phyloP scores from a whole-genome alignment of 164 flowering plant species.

The grape (Vitis vinifera) region ASM3070453v1 NC_081811.1:541001-541500 shows the following conservation, averaged over 20 bases:
- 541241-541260: neutral
- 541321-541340: conserved; percentile 27
- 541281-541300: conserved; percentile 6
- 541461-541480: conserved; percentile 12
- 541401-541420: conserved; percentile 22
- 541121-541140: conserved; percentile 18
- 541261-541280: neutral
- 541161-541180: conserved; percentile 14
- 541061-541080: neutral
- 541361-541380: conserved; percentile 37
- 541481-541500: conserved; percentile 23
- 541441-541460: conserved; percentile 16
- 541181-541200: neutral
- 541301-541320: conserved; percentile 14
- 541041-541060: no score
- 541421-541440: conserved; percentile 25
- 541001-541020: neutral
- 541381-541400: conserved; percentile 10
- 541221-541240: neutral
- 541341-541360: conserved; percentile 39
- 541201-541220: neutral
- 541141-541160: conserved; percentile 28
- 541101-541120: conserved; percentile 4
- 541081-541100: conserved; percentile 1
- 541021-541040: neutral